Evolutionary conservation across 2,329 filamentous ascomycete species (phyloP), one percentile per base, ranked within the genome.

Genomic region (Sordariomycetes sp.): DNA sequence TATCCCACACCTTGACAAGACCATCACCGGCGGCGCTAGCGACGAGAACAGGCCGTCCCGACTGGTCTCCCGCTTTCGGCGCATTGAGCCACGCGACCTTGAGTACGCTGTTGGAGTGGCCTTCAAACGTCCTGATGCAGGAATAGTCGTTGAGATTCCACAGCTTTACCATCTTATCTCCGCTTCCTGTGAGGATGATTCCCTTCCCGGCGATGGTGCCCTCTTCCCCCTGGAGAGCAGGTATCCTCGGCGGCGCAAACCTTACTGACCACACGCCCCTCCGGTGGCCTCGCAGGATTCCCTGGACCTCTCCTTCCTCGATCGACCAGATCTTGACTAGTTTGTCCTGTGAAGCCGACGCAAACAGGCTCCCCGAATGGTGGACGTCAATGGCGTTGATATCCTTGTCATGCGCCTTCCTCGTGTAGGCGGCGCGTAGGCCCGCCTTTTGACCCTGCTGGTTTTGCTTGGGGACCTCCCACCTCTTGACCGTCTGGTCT

Each of bases 351-450:
- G 93, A 97, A 34, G 94, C 93, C 1, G 94, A 97, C 3, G 93
- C 95, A 67, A 99, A 97, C 1, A 97, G 74, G n/a, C 85, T 82
- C 4, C 83, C 83, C 1, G 81, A 79, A 24, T 85, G 80, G 62
- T 91, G 89, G 12, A 94, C 79, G 62, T 95, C 90, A 55, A 99
- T 82, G 2, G 94, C 91, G 66, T 99, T 99, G 72, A 99, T 99
- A 64, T 99, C 94, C 70, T 99, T 99, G 68, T 99, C 94, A 72
- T 99, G 94, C 1, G 94, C 94, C 71, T 97, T 96, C 59, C 94
- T 83, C 1, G 94, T 97, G 70, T 89, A 99, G 4, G 86, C 74
- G 48, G 90, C 90, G 64, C 85, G 77, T 11, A 84, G 74, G 11
- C 80, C 78, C 59, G 80, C 79, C 60, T 80, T 81, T 53, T 74